Base-by-base conservation (phyloP, 331 rosid genomes). In the Acacia pycnantha region DNA sequence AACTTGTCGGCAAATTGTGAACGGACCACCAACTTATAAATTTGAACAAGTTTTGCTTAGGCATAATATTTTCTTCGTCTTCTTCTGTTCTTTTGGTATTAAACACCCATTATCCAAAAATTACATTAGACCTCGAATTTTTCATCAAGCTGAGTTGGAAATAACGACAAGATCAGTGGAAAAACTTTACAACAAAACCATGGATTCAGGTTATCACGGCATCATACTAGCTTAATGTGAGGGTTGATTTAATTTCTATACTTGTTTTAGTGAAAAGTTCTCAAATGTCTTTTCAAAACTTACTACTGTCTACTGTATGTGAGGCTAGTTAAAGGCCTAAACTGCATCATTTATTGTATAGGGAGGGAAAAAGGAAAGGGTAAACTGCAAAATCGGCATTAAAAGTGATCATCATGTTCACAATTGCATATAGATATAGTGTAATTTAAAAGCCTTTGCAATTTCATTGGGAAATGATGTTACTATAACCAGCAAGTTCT, bases 321-420 rank as follows among this genome's bases (percentile, higher is more conserved):
- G 50, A 10, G 29, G 37, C 8, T 9, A n/a, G 29, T 12, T 26
- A 61, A 59, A 61, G 6, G 41, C 27, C 62, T 7, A 54, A 54
- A 74, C 33, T 10, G 21, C 33, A 41, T 59, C 73, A 73, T 41
- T 78, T 58, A 77, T 47, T 72, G 37, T n/a, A 62, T 58, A 2
- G 6, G 43, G 37, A 62, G 11, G 65, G 73, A 62, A 35, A 47
- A 47, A 14, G 5, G 4, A 33, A 58, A 59, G 2, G 18, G 74
- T 62, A 74, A 84, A 67, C 84, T 66, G 80, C 74, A n/a, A 70
- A 81, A 74, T 62, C 88, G 88, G 88, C 84, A 84, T 81, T 87
- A 81, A 87, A 81, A 82, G 64, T 29, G 22, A 70, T 19, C 72
- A 86, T 66, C 72, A 83, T 66, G 82, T 68, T 67, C 24, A 58